These are phyloP conservation scores for Termitomyces sp. DNA, from an alignment of 768 basidiomycete species.

Conservation along the genomic window DNA sequence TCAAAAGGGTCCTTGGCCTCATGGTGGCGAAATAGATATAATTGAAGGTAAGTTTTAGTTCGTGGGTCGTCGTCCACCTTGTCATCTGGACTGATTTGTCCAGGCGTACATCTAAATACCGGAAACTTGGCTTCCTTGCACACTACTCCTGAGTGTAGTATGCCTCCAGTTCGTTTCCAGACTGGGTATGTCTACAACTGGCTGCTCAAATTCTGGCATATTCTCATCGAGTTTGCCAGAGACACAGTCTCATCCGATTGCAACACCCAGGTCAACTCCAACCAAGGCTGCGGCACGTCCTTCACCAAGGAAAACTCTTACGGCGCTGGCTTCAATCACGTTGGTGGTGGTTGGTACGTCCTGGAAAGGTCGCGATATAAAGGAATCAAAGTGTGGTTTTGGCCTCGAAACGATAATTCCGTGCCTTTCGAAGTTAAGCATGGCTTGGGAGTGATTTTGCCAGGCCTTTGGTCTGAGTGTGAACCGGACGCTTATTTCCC, in stretches of 20 bases:
- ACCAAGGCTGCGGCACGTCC: constrained; percentile 60
- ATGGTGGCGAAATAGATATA: constrained; percentile 61
- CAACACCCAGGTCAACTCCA: constrained; percentile 48
- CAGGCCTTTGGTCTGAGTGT: constrained; percentile 35
- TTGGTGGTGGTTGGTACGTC: constrained; percentile 62
- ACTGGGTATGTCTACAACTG: constrained; percentile 39
- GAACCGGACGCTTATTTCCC: constrained; percentile 50
- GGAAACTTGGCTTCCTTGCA: constrained; percentile 55
- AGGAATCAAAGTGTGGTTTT: constrained; percentile 65
- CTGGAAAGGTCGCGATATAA: constrained; percentile 38
- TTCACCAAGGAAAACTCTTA: constrained; percentile 40
- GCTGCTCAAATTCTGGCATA: neutral
- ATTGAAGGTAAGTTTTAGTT: constrained; percentile 44
- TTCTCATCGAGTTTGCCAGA: constrained; percentile 25
- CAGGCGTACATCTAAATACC: constrained; percentile 49
- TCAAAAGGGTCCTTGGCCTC: constrained; percentile 52
- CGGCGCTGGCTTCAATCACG: constrained; percentile 46
- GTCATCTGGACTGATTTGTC: neutral
- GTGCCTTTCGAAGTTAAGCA: constrained; percentile 42
- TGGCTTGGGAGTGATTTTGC: constrained; percentile 16
- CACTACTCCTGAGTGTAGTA: constrained; percentile 47
- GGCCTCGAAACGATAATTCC: constrained; percentile 43
- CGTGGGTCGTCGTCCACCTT: neutral
- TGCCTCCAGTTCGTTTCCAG: constrained; percentile 41
- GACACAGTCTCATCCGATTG: constrained; percentile 43